A percentile compares a stretch with the other conserved stretches of the same genome.
phyloP scores from a whole-genome alignment of 768 basidiomycete species.

The Termitomyces sp. region DNA sequence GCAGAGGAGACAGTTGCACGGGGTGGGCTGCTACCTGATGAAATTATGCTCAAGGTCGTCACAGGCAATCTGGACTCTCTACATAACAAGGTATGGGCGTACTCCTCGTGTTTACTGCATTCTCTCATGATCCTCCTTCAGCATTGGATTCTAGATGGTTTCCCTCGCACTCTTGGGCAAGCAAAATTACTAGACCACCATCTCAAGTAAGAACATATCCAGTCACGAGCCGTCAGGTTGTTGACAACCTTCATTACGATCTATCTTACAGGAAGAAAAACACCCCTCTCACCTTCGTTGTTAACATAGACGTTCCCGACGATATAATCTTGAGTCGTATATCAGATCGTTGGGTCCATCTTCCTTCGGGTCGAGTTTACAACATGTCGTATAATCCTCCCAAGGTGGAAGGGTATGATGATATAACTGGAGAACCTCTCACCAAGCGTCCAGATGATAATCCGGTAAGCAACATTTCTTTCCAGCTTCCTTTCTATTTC shows the following conservation, averaged over 20 bases:
- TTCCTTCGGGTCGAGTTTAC: constrained; percentile 86
- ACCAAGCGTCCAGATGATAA: constrained; percentile 88
- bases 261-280: constrained; percentile 45
- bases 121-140: constrained; percentile 22
- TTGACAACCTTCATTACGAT: not conserved
- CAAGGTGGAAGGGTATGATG: constrained; percentile 74
- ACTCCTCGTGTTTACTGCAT: not conserved
- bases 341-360: constrained; percentile 87
- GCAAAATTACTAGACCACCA: constrained; percentile 75
- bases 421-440: constrained; percentile 84
- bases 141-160: constrained; percentile 94
- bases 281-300: constrained; percentile 71
- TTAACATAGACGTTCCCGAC: constrained; percentile 88
- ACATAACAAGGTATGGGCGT: constrained; percentile 54
- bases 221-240: constrained; percentile 1
- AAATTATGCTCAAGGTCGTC: constrained; percentile 75
- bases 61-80: constrained; percentile 66
- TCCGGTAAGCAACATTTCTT: constrained; percentile 50
- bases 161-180: constrained; percentile 87
- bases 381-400: constrained; percentile 88
- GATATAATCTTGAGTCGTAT: constrained; percentile 82
- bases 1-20: constrained; percentile 78
- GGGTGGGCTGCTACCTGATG: constrained; percentile 76
- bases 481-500: not conserved
- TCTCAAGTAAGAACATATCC: constrained; percentile 49